Conservation (phyloP, 2,329 filamentous ascomycete genomes). For the Penicillium sp. region DNA sequence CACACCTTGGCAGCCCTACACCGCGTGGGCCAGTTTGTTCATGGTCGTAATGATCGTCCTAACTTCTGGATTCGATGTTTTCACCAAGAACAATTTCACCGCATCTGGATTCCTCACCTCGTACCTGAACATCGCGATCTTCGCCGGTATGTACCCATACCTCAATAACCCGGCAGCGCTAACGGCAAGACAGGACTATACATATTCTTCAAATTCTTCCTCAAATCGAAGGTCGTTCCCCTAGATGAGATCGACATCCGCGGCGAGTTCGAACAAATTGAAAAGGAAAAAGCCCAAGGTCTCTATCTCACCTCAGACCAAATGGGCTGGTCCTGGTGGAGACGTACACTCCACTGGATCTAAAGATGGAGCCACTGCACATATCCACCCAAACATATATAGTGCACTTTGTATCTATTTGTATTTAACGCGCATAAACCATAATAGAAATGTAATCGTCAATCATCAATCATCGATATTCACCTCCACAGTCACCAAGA, state of each 20-base stretch:
- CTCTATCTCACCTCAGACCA: not conserved
- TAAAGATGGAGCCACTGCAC: not conserved
- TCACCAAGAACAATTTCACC: slow-evolving; percentile 15
- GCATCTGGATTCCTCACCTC: slow-evolving; percentile 63
- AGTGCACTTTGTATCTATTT: not conserved
- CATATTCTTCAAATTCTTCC: slow-evolving; percentile 9
- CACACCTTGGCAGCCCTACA: slow-evolving; percentile 2
- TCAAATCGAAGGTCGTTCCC: slow-evolving; percentile 5
- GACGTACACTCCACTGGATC: not conserved
- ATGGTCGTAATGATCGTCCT: not conserved
- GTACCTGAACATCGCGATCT: slow-evolving; percentile 60
- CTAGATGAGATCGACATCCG: slow-evolving; percentile 3
- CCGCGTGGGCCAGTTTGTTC: not conserved
- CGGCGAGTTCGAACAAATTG: slow-evolving; percentile 1
- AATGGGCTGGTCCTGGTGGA: slow-evolving; percentile 3
- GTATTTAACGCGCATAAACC: not conserved
- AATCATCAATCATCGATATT: not conserved
- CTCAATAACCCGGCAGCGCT: not conserved
- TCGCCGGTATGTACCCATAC: slow-evolving; percentile 27
- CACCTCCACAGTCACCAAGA: not conserved
- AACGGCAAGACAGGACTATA: slow-evolving; percentile 1
- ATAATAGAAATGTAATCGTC: not conserved
- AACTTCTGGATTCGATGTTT: slow-evolving; percentile 3
- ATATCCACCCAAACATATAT: not conserved
- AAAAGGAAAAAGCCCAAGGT: not conserved